These are phyloP conservation scores for Lecanicillium sp. DNA, from an alignment of 2,329 filamentous ascomycete species.

Conservation along the genomic window DNA sequence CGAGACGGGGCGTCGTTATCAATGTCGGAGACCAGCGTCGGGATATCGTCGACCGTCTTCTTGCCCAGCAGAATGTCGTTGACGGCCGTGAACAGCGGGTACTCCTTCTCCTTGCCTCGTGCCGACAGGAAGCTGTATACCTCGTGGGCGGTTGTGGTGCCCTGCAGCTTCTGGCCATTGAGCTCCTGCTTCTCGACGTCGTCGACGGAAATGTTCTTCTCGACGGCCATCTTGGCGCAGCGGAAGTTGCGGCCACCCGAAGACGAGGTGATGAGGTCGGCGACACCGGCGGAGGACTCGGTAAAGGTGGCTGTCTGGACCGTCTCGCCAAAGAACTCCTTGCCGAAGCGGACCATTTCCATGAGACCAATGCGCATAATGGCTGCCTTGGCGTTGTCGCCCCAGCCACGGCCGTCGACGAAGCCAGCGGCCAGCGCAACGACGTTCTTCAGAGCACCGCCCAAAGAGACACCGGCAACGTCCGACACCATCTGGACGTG, in stretches of 20 bases:
- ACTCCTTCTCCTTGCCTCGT: slow-evolving; percentile 70
- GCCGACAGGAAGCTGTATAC: slow-evolving; percentile 83
- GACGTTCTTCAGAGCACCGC: slow-evolving; percentile 94
- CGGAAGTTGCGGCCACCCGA: slow-evolving; percentile 88
- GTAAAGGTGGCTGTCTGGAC: slow-evolving; percentile 83
- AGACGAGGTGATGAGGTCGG: slow-evolving; percentile 91
- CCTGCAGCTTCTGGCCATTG: slow-evolving; percentile 95
- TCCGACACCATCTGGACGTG: slow-evolving; percentile 90
- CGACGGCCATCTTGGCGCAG: slow-evolving; percentile 81
- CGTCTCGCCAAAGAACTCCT: slow-evolving; percentile 81
- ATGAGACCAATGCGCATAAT: slow-evolving; percentile 93
- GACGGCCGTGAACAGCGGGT: slow-evolving; percentile 88
- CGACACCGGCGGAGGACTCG: slow-evolving; percentile 92
- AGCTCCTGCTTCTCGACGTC: slow-evolving; percentile 85
- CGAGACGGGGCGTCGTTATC: slow-evolving; percentile 5
- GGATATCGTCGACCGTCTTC: slow-evolving; percentile 73
- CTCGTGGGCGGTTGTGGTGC: slow-evolving; percentile 84
- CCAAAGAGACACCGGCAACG: slow-evolving; percentile 92
- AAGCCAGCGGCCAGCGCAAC: slow-evolving; percentile 92
- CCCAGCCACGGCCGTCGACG: slow-evolving; percentile 92
- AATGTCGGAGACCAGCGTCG: slow-evolving; percentile 49
- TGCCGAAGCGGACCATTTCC: slow-evolving; percentile 95
- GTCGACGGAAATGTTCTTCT: slow-evolving; percentile 70
- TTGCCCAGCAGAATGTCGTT: slow-evolving; percentile 70
- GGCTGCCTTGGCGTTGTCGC: slow-evolving; percentile 97